phyloP scores from a whole-genome alignment of 1,139 yeast genomes.

The Debaryomyces coudertii region DNA sequence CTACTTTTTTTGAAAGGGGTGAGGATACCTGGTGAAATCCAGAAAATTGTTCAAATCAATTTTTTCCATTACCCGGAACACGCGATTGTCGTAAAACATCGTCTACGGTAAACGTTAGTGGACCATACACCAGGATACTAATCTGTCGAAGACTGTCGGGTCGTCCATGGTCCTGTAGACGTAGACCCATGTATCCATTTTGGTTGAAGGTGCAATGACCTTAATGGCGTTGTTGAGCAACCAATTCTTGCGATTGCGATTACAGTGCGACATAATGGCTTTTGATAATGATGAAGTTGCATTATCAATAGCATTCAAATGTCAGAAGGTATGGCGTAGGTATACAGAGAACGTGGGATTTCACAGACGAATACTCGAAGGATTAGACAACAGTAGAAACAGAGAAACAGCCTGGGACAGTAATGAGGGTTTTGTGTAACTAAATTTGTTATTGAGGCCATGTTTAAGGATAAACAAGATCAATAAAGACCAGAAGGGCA shows the following conservation, averaged over 20 bases:
- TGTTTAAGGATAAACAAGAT: conserved; percentile 5
- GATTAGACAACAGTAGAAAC: too few relatives aligned
- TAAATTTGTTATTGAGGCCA: conserved; percentile 1
- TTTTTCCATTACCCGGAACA: conserved; percentile 9
- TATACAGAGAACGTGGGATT: too few relatives aligned
- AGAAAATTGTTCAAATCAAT: conserved; percentile 1
- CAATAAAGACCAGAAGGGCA: conserved; percentile 2
- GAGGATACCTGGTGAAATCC: conserved; percentile 5
- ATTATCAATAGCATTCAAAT: too few relatives aligned
- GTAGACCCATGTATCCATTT: not conserved
- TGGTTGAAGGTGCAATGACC: not conserved
- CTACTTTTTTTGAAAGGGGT: conserved; percentile 11
- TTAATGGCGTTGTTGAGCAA: too few relatives aligned
- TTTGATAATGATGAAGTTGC: not conserved
- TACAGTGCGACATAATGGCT: too few relatives aligned
- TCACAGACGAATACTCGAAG: too few relatives aligned
- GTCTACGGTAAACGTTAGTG: not conserved
- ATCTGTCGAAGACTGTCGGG: not conserved
- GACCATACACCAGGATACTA: not conserved
- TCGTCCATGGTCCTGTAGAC: not conserved
- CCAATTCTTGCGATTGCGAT: too few relatives aligned
- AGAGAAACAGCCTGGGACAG: not conserved
- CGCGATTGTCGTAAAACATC: conserved; percentile 3
- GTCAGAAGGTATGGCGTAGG: too few relatives aligned
- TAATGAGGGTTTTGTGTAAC: conserved; percentile 1